Base-by-base conservation (phyloP, 108 stramenopile species). In the Skeletonema marinoi region DNA sequence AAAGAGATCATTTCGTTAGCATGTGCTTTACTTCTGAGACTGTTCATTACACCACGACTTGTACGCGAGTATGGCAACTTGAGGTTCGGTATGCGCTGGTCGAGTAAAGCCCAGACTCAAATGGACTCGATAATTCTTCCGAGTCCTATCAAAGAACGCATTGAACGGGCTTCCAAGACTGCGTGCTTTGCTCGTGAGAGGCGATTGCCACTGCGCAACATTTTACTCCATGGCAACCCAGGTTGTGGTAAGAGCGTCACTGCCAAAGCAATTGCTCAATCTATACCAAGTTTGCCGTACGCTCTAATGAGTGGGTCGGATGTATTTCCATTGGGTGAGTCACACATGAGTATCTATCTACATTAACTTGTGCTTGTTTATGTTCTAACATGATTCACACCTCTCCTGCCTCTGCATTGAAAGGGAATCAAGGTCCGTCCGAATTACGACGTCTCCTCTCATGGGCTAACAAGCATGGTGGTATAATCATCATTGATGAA, bases 191-290 rank as follows among this genome's bases (percentile, higher is more conserved):
- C 77, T 32, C 75, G 80, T 25, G 69, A 35, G 0, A 48, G 75
- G 25, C 65, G 76, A 2, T 90, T 92, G 12, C 96, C 92, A 5
- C 75, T 92, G 66, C 64, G 92, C 4, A 92, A 92, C 70, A 61
- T 95, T 21, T 77, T 96, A n/a, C 77, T 96, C 10, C 80, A 94
- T 72, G 96, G 95, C 25, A 85, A 86, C 19, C 87, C 93, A 3
- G 96, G 96, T 7, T 89, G 90, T 17, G 96, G 96, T 6, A 96
- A 96, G 69, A 94, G 90, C n/a, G 83, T 94, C 66, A 81, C 90
- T 46, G 96, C 96, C 25, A 90, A 89, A 80, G 78, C 86, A 11
- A 70, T 96, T 4, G 92, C 92, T 30, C 46, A 70, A 56, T 69
- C 87, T n/a, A 87, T 87, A 58, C 76, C 73, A 9, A 89, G 87